Percentiles rank a stretch among this genome's conserved stretches.
Conservation (phyloP, 768 basidiomycete species). For the Chlorophyllum brunneum region DNA sequence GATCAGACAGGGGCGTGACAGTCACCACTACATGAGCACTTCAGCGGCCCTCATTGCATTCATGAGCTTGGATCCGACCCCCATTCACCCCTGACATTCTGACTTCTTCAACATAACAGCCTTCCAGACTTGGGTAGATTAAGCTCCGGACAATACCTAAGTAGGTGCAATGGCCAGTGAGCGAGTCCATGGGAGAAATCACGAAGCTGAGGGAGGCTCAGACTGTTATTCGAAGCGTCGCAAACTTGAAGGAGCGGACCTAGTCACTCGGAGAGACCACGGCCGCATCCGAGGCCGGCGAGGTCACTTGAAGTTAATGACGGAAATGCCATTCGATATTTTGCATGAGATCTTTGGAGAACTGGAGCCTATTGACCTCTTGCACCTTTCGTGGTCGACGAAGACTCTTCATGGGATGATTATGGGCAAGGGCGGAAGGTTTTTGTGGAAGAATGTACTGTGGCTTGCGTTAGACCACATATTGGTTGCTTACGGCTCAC, state of each 20-base stretch:
- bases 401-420: constrained; percentile 26
- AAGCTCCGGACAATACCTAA: too few species aligned
- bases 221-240: not conserved
- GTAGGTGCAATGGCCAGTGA: too few species aligned
- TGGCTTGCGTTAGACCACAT: not conserved
- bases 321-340: constrained; percentile 15
- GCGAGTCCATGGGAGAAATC: too few species aligned
- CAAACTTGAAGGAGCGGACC: not conserved
- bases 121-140: too few species aligned
- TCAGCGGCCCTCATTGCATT: too few species aligned
- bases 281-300: not conserved
- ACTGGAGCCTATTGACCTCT: constrained; percentile 31
- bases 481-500: not conserved
- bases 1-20: too few species aligned
- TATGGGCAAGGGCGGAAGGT: constrained; percentile 12
- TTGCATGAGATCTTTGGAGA: constrained; percentile 31
- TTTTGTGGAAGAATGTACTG: constrained; percentile 1
- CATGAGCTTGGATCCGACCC: too few species aligned
- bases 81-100: too few species aligned
- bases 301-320: constrained; percentile 9
- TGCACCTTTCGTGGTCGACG: constrained; percentile 34
- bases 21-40: too few species aligned
- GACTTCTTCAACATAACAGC: too few species aligned
- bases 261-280: not conserved
- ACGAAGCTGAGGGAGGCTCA: not conserved